Conservation (phyloP, 2,329 filamentous ascomycete genomes). For the Chaetomium globosum region DNA sequence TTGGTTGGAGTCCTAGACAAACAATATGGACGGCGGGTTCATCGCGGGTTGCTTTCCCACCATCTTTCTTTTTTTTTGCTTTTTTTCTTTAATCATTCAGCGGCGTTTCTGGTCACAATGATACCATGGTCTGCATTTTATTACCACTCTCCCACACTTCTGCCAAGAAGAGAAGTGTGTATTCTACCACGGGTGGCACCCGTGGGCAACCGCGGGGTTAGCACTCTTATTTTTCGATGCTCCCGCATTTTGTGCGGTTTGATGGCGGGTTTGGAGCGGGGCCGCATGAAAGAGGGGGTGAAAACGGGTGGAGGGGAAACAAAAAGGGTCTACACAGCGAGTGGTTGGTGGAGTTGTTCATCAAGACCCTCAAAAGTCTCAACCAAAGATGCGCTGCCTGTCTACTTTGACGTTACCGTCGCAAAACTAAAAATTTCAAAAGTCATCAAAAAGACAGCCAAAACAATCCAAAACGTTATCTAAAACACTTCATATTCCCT, state of each 20-base stretch:
- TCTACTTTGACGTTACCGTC: neutral
- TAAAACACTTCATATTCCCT: neutral
- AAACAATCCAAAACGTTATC: slow-evolving; percentile 29
- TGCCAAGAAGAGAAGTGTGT: slow-evolving; percentile 21
- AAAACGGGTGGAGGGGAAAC: slow-evolving; percentile 10
- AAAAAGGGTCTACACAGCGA: slow-evolving; percentile 18
- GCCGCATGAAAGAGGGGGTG: neutral
- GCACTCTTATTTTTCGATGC: neutral
- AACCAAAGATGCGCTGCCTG: neutral
- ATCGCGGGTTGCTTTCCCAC: neutral
- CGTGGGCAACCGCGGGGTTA: slow-evolving; percentile 25
- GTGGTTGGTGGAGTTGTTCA: neutral
- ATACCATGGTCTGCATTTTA: slow-evolving; percentile 36
- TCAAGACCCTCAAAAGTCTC: neutral
- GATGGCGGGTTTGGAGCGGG: neutral
- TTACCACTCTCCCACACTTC: neutral
- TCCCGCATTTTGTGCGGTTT: neutral
- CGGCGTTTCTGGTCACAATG: slow-evolving; percentile 33
- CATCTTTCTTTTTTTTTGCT: slow-evolving; percentile 8
- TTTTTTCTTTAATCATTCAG: slow-evolving; percentile 19
- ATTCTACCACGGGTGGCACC: slow-evolving; percentile 23
- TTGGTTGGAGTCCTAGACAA: slow-evolving; percentile 31
- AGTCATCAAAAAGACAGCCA: slow-evolving; percentile 26
- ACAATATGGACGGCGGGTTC: neutral
- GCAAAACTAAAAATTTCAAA: slow-evolving; percentile 27